Percentiles rank a stretch among this genome's conserved stretches.
Conservation (phyloP, 1,139 yeast genomes). For the Wickerhamomyces sp. region DNA sequence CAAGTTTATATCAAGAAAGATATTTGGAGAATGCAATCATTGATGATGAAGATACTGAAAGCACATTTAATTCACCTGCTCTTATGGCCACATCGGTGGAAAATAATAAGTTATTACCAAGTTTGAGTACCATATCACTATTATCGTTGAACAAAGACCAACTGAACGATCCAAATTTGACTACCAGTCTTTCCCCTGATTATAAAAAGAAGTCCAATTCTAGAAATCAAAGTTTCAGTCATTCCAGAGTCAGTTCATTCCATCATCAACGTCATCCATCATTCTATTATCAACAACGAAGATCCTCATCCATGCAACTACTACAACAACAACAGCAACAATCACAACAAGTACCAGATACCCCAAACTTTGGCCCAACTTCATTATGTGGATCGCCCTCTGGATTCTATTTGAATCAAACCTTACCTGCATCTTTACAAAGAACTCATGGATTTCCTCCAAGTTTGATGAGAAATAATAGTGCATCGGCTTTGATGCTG, state of each 20-base stretch:
- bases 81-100: slow-evolving; percentile 20
- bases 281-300: slow-evolving; percentile 4
- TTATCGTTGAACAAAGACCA: slow-evolving; percentile 16
- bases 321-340: not conserved
- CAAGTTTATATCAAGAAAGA: not conserved
- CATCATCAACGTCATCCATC: slow-evolving; percentile 18
- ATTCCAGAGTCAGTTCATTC: slow-evolving; percentile 13
- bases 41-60: slow-evolving; percentile 14
- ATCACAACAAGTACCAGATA: slow-evolving; percentile 11
- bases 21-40: slow-evolving; percentile 12
- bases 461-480: slow-evolving; percentile 10
- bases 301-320: slow-evolving; percentile 5
- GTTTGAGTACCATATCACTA: slow-evolving; percentile 19
- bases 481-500: not conserved
- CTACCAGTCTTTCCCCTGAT: slow-evolving; percentile 3
- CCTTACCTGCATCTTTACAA: slow-evolving; percentile 15
- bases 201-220: slow-evolving; percentile 10
- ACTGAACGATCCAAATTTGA: not conserved
- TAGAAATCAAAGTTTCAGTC: slow-evolving; percentile 14
- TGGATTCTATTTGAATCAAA: slow-evolving; percentile 13
- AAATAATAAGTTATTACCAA: slow-evolving; percentile 12
- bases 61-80: slow-evolving; percentile 15
- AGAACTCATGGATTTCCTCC: slow-evolving; percentile 14
- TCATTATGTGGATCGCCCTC: slow-evolving; percentile 20
- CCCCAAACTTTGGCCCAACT: slow-evolving; percentile 20